phyloP scores from a whole-genome alignment of 768 basidiomycete genomes.

The Lactifluus volemus region DNA sequence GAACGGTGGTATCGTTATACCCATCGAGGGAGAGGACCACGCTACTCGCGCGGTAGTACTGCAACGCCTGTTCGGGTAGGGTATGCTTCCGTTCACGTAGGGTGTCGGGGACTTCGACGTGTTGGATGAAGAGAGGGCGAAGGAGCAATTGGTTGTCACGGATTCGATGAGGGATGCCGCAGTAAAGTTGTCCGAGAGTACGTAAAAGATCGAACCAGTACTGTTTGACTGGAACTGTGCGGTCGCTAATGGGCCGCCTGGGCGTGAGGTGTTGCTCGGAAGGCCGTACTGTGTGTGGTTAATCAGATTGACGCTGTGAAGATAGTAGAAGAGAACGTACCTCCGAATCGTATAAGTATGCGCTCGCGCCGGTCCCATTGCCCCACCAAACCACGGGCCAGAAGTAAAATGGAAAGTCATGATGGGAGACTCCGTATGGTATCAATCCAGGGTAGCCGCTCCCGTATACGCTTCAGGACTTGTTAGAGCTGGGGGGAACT shows the following conservation, averaged over 20 bases:
- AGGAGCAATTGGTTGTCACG: conserved; percentile 25
- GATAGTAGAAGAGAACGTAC: conserved; percentile 8
- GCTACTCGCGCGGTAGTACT: conserved; percentile 25
- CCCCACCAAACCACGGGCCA: conserved; percentile 24
- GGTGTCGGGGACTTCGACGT: conserved; percentile 13
- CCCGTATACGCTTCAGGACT: conserved; percentile 20
- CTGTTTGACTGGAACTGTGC: conserved; percentile 25
- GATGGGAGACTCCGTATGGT: conserved; percentile 14
- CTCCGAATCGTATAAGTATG: conserved; percentile 18
- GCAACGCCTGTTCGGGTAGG: conserved; percentile 23
- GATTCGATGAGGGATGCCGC: conserved; percentile 27
- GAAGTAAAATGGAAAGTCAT: conserved; percentile 23
- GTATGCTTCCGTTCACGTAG: conserved; percentile 12
- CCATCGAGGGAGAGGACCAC: conserved; percentile 23
- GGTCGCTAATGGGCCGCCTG: conserved; percentile 27
- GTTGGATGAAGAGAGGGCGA: conserved; percentile 10
- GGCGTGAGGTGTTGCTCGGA: conserved; percentile 28
- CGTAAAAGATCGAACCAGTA: conserved; percentile 26
- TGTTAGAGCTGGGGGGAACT: background rate
- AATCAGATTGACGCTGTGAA: background rate
- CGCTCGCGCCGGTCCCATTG: background rate
- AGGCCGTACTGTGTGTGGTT: conserved; percentile 27
- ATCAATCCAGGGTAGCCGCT: conserved; percentile 24
- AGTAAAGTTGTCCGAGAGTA: conserved; percentile 31
- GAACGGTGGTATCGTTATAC: conserved; percentile 24